Percentiles rank a stretch among this genome's conserved stretches.
phyloP scores from a whole-genome alignment of 2,329 filamentous ascomycete genomes.

The Trichophyton schoenleinii region DNA sequence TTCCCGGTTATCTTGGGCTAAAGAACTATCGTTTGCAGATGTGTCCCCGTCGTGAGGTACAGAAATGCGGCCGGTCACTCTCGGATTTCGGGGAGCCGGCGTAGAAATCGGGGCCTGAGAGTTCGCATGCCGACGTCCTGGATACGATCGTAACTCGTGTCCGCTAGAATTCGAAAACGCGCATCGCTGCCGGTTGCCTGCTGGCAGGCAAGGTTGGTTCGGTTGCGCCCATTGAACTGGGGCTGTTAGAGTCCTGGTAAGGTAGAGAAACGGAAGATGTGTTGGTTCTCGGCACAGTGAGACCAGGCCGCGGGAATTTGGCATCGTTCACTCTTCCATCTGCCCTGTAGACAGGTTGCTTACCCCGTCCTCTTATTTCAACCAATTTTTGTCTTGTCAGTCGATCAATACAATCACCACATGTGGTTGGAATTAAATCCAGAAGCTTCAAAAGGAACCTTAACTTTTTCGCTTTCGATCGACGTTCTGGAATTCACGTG shows the following conservation, averaged over 20 bases:
- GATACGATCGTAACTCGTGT: neutral
- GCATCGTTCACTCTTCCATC: neutral
- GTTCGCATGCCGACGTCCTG: neutral
- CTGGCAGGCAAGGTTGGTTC: constrained; percentile 3
- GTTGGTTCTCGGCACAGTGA: neutral
- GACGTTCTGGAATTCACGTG: neutral
- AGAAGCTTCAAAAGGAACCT: neutral
- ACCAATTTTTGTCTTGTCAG: neutral
- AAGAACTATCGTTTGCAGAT: neutral
- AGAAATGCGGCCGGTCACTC: neutral
- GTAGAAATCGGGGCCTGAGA: neutral
- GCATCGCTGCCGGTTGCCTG: constrained; percentile 4
- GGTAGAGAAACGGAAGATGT: constrained; percentile 52
- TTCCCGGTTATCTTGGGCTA: constrained; percentile 1
- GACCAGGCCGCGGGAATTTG: neutral
- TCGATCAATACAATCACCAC: no score
- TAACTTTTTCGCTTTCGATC: neutral
- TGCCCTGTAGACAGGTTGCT: neutral
- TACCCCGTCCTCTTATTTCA: neutral
- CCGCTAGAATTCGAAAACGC: constrained; percentile 13
- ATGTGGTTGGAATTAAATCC: neutral
- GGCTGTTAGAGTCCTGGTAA: constrained; percentile 48
- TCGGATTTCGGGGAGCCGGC: neutral
- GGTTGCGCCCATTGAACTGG: constrained; percentile 9
- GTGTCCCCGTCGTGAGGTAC: neutral